A percentile compares a stretch with the other conserved stretches of the same genome.
phyloP scores from a whole-genome alignment of 331 rosid genomes.

The Arachis monticola region DNA sequence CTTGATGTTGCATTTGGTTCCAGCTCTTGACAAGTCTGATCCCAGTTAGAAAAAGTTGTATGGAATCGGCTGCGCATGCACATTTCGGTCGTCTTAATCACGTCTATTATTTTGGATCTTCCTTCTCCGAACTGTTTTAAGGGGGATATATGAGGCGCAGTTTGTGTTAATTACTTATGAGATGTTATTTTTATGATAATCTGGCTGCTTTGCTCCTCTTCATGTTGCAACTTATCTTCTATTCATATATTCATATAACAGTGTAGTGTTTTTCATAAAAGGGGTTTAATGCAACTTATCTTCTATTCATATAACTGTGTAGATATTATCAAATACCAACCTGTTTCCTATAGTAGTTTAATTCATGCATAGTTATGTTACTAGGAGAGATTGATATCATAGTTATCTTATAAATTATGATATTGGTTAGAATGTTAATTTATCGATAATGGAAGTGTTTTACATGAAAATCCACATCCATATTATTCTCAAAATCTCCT shows the following conservation, averaged over 20 bases:
- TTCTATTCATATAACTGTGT: no score
- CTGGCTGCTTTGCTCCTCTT: neutral
- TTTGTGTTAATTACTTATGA: neutral
- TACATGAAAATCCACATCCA: no score
- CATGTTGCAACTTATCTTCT: constrained; percentile 6
- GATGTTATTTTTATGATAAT: neutral
- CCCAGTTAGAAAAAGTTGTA: constrained; percentile 42
- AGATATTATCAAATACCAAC: no score
- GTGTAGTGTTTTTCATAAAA: neutral
- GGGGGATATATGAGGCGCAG: neutral
- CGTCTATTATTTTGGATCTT: neutral
- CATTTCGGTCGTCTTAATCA: neutral
- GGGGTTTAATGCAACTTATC: no score
- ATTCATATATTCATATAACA: neutral
- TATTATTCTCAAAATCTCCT: no score
- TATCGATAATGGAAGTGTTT: no score
- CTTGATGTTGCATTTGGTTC: constrained; percentile 34
- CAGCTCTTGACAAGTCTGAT: constrained; percentile 81
- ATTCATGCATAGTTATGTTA: no score
- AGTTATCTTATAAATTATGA: neutral
- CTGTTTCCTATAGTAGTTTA: no score
- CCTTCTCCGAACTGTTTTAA: constrained; percentile 10
- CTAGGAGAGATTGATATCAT: no score
- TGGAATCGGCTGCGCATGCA: constrained; percentile 12
- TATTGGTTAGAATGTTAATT: no score